Percentiles rank a stretch among this genome's conserved stretches.
These are phyloP conservation scores for Mycena galopus DNA, from an alignment of 768 basidiomycete species.

Conservation along the genomic window DNA sequence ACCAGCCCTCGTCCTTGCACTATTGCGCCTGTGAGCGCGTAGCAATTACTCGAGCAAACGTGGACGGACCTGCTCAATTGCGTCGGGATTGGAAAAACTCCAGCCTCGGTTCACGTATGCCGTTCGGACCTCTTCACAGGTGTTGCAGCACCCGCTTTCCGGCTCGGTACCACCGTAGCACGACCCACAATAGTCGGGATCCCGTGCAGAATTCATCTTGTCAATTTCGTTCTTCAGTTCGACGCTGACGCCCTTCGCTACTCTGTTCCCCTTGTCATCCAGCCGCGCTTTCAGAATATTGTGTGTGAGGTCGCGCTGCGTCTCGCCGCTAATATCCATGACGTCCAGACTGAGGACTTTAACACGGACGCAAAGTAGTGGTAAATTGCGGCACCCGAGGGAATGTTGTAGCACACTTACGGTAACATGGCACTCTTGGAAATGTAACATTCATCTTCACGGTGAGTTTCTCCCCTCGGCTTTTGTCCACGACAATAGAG, in stretches of 20 bases:
- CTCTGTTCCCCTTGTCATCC: constrained; percentile 65
- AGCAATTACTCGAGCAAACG: neutral
- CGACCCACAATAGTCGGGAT: constrained; percentile 87
- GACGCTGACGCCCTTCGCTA: constrained; percentile 66
- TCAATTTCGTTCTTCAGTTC: constrained; percentile 92
- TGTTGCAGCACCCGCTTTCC: constrained; percentile 90
- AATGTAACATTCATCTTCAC: constrained; percentile 95
- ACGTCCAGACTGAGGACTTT: constrained; percentile 96
- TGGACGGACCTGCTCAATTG: constrained; percentile 87
- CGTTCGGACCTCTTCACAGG: constrained; percentile 93
- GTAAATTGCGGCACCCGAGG: constrained; percentile 20
- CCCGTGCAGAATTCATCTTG: constrained; percentile 72
- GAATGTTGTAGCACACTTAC: constrained; percentile 61
- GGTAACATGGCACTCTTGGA: constrained; percentile 96
- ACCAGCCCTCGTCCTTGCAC: constrained; percentile 96
- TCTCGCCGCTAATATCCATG: constrained; percentile 98
- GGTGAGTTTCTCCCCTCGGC: constrained; percentile 93
- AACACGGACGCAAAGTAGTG: neutral
- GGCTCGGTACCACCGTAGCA: constrained; percentile 92
- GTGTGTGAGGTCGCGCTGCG: constrained; percentile 91
- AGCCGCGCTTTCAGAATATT: constrained; percentile 89
- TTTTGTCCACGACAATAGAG: constrained; percentile 94
- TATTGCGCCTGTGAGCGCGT: constrained; percentile 46
- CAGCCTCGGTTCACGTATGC: constrained; percentile 93
- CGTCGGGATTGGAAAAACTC: constrained; percentile 93